Evolutionary conservation across 257 asterid genomes (phyloP).

Genomic region (Nemophila menziesii): DNA sequence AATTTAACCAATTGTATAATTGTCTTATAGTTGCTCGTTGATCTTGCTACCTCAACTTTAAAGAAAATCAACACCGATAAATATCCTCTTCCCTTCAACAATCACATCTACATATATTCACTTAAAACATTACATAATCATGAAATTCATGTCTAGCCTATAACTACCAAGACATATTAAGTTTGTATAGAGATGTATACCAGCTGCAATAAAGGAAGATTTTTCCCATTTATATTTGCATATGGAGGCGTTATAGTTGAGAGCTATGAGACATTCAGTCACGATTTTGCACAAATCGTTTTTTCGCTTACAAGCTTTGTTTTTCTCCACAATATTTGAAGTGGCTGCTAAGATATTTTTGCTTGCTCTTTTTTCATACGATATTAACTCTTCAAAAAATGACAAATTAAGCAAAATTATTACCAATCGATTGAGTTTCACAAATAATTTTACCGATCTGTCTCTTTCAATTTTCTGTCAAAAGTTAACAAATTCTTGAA

Average conservation of each 20-base stretch:
- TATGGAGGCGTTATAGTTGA: conserved; percentile 56
- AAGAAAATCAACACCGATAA: conserved; percentile 79
- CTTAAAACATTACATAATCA: conserved; percentile 18
- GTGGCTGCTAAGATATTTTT: conserved; percentile 72
- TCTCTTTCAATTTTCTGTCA: no score
- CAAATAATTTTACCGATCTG: no score
- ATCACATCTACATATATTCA: conserved; percentile 77
- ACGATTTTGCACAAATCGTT: conserved; percentile 59
- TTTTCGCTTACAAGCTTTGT: conserved; percentile 48
- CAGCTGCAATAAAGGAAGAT: conserved; percentile 68
- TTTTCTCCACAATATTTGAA: conserved; percentile 62
- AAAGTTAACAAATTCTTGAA: no score
- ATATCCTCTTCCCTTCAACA: conserved; percentile 42
- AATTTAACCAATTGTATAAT: conserved; percentile 50
- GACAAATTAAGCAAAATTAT: conserved; percentile 1
- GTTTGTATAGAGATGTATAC: conserved; percentile 21
- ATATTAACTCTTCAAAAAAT: conserved; percentile 44
- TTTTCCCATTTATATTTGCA: conserved; percentile 93
- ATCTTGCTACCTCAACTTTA: conserved; percentile 80
- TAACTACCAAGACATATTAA: no score
- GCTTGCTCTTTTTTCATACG: conserved; percentile 53
- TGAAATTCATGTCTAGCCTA: no score
- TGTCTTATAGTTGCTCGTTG: conserved; percentile 52
- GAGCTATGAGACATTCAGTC: conserved; percentile 43
- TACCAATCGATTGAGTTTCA: no score